phyloP scores from a whole-genome alignment of 2,329 filamentous ascomycete genomes.

The Claviceps pusilla region DNA sequence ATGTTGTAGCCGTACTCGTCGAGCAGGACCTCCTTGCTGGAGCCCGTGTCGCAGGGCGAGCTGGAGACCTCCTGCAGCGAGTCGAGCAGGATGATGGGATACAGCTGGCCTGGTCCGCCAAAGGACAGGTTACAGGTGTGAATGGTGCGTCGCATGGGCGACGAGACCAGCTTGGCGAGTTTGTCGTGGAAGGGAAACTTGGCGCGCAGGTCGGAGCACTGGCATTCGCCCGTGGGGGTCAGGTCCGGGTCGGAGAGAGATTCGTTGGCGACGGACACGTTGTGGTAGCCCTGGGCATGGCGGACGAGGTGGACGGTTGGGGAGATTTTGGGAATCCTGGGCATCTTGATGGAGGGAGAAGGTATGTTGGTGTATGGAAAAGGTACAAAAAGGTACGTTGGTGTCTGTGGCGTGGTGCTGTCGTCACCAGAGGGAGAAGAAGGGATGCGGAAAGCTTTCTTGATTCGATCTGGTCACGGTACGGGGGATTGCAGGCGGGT shows the following conservation, averaged over 20 bases:
- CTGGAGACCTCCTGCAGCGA: conserved; percentile 66
- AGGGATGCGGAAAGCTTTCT: no score
- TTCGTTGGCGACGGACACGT: conserved; percentile 56
- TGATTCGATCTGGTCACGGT: no score
- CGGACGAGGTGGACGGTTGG: conserved; percentile 52
- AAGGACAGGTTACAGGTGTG: conserved; percentile 63
- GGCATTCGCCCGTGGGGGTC: conserved; percentile 58
- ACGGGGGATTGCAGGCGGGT: no score
- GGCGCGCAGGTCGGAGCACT: conserved; percentile 51
- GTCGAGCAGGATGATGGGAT: conserved; percentile 50
- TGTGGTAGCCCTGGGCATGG: conserved; percentile 70
- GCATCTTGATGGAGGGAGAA: neutral
- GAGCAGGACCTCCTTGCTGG: conserved; percentile 35
- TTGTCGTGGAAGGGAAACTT: conserved; percentile 49
- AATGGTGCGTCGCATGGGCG: conserved; percentile 66
- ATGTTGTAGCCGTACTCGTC: conserved; percentile 48
- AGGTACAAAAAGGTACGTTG: no score
- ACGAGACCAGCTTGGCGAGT: conserved; percentile 59
- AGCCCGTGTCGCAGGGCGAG: conserved; percentile 63
- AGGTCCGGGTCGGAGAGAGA: conserved; percentile 61
- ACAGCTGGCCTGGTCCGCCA: conserved; percentile 25
- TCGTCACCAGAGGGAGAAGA: no score
- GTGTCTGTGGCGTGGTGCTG: no score
- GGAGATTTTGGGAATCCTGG: conserved; percentile 22
- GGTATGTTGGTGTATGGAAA: no score